These are phyloP conservation scores for Nemania bipapillata DNA, from an alignment of 2,329 filamentous ascomycete species.

Conservation along the genomic window DNA sequence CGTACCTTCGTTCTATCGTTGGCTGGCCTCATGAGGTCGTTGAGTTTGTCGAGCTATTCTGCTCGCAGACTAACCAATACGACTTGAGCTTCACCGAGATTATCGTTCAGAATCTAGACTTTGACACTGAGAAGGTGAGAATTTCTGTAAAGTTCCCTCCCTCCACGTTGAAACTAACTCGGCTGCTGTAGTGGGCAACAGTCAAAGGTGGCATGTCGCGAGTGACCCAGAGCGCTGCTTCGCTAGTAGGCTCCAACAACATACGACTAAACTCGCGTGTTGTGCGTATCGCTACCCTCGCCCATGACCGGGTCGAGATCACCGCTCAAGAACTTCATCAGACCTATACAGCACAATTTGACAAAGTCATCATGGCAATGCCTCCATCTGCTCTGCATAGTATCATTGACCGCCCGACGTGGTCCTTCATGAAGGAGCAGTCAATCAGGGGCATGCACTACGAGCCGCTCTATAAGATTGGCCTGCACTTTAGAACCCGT, in stretches of 20 bases:
- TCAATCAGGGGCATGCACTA: conserved; percentile 23
- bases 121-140: conserved; percentile 9
- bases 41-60: conserved; percentile 35
- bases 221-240: background rate
- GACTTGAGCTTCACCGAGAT: conserved; percentile 33
- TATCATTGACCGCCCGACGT: conserved; percentile 25
- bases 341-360: background rate
- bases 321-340: background rate
- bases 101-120: conserved; percentile 35
- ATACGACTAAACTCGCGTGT: conserved; percentile 10
- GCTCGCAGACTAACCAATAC: conserved; percentile 35
- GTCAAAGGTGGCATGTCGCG: conserved; percentile 24
- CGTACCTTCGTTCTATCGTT: conserved; percentile 13
- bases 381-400: conserved; percentile 18
- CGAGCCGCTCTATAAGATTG: conserved; percentile 39
- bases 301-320: conserved; percentile 8
- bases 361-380: conserved; percentile 12
- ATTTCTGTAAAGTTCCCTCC: background rate
- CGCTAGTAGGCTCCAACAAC: conserved; percentile 18
- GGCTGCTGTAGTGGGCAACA: background rate
- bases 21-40: conserved; percentile 34
- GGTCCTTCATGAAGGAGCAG: conserved; percentile 35
- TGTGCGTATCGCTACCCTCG: background rate
- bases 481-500: conserved; percentile 34
- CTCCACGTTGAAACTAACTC: background rate